Conservation (phyloP, 2,329 filamentous ascomycete genomes). For the Cladosporium sp. region DNA sequence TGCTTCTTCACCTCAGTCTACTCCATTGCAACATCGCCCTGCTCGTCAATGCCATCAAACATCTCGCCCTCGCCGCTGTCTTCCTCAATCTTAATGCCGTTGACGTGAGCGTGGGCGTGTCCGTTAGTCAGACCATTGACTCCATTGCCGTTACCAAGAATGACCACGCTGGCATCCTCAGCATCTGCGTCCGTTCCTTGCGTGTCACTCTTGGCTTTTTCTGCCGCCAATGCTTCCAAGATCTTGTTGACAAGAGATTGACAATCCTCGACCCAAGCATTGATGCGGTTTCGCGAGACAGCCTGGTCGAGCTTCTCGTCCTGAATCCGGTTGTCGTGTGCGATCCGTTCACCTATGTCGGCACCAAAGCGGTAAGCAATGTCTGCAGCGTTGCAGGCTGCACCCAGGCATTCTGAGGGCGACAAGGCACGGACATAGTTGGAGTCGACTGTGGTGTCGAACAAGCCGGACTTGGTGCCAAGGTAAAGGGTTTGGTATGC, state of each 20-base stretch:
- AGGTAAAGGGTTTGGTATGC: conserved; percentile 46
- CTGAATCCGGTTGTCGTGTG: conserved; percentile 69
- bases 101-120: conserved; percentile 5
- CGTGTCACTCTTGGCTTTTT: conserved; percentile 24
- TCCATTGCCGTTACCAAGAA: conserved; percentile 13
- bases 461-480: conserved; percentile 17
- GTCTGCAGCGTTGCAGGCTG: conserved; percentile 42
- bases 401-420: conserved; percentile 44
- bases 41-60: conserved; percentile 12
- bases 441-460: conserved; percentile 9
- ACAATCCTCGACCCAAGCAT: conserved; percentile 59
- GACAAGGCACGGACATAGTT: conserved; percentile 22
- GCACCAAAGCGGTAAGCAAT: conserved; percentile 43
- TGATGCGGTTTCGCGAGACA: conserved; percentile 54
- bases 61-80: conserved; percentile 15
- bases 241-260: conserved; percentile 36
- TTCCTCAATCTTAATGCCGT: conserved; percentile 9
- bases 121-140: conserved; percentile 11
- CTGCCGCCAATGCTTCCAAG: conserved; percentile 33
- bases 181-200: conserved; percentile 15
- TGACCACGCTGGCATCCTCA: conserved; percentile 7
- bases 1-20: background rate
- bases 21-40: conserved; percentile 20
- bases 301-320: conserved; percentile 63
- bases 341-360: conserved; percentile 61